Evolutionary conservation across 352 stramenopile genomes (phyloP).

Genomic region (Globisporangium cylindrosporum): DNA sequence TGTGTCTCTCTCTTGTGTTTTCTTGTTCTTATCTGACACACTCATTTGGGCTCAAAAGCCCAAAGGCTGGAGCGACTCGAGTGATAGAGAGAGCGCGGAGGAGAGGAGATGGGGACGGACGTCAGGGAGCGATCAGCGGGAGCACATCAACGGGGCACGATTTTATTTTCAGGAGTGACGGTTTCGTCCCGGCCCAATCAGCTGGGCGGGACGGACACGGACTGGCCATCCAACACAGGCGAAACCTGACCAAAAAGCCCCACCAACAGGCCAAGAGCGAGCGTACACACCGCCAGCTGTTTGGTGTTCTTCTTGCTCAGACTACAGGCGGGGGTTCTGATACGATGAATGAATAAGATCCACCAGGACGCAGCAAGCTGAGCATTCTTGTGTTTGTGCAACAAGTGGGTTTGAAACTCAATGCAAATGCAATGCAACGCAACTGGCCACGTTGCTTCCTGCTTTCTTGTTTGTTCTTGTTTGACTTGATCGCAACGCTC

Average conservation of each 20-base stretch:
- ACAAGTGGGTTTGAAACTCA: too few relatives aligned
- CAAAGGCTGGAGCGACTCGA: background rate
- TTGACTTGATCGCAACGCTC: background rate
- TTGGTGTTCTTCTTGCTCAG: background rate
- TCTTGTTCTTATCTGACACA: background rate
- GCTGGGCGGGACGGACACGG: background rate
- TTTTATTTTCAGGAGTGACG: background rate
- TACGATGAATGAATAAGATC: background rate
- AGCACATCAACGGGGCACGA: background rate
- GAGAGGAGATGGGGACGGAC: background rate
- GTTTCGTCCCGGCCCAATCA: background rate
- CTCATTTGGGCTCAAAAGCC: background rate
- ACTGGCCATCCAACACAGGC: background rate
- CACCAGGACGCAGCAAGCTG: background rate
- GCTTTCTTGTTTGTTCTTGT: background rate
- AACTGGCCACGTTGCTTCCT: background rate
- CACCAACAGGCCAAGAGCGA: background rate
- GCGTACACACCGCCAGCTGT: background rate
- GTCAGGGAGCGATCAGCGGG: background rate
- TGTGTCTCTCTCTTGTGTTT: background rate
- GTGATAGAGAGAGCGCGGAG: background rate
- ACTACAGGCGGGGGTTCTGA: background rate
- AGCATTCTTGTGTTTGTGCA: background rate
- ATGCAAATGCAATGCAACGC: background rate
- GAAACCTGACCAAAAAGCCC: background rate